Conservation (phyloP, 192 early-diverging fungal genomes). For the Paraglomus occultum region DNA sequence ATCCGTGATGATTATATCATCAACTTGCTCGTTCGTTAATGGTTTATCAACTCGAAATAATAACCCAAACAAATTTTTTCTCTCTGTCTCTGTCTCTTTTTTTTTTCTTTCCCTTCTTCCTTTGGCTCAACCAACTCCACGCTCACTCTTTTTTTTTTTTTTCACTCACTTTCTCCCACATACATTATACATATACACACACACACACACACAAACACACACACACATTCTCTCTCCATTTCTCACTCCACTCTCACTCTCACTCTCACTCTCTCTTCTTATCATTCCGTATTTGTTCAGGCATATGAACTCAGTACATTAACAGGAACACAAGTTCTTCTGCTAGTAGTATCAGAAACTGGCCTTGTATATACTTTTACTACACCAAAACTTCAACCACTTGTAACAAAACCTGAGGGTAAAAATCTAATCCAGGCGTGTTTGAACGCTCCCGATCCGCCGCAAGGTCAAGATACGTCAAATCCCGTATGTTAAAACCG, state of each 20-base stretch:
- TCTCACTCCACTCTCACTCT: background rate
- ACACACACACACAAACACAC: no score
- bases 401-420: constrained; percentile 88
- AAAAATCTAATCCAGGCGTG: constrained; percentile 93
- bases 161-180: background rate
- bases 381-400: constrained; percentile 88
- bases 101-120: background rate
- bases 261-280: background rate
- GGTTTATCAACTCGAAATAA: no score
- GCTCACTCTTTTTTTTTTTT: background rate
- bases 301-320: constrained; percentile 91
- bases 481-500: constrained; percentile 32
- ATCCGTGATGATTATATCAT: background rate
- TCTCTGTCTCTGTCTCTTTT: background rate
- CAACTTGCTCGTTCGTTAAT: no score
- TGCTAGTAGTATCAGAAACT: constrained; percentile 92
- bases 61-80: constrained; percentile 3
- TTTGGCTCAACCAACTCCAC: no score
- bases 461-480: constrained; percentile 25
- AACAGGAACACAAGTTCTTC: constrained; percentile 91
- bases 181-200: background rate
- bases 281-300: constrained; percentile 40
- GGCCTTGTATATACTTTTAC: constrained; percentile 95
- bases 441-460: constrained; percentile 79
- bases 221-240: no score